Percentiles rank a stretch among this genome's conserved stretches.
These are phyloP conservation scores for Penicillium fimorum DNA, from an alignment of 495 filamentous ascomycete genomes.

Conservation along the genomic window DNA sequence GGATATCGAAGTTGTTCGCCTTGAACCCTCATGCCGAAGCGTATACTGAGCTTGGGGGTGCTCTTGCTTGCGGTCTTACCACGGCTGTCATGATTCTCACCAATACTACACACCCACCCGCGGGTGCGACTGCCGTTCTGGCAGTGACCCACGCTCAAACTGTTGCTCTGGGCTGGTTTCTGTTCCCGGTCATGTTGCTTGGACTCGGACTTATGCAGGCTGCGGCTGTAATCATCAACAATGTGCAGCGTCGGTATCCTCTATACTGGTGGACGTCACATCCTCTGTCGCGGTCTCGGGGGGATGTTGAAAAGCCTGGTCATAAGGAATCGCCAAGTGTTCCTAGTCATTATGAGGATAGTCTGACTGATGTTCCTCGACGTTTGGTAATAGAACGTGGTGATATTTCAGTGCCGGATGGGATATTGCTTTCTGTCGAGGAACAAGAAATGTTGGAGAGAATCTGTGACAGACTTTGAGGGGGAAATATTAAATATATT, in stretches of 20 bases:
- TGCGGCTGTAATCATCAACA: slow-evolving; percentile 69
- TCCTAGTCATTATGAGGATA: slow-evolving; percentile 29
- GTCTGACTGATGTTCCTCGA: slow-evolving; percentile 25
- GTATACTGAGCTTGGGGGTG: slow-evolving; percentile 65
- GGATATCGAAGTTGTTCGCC: slow-evolving; percentile 70
- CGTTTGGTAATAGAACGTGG: slow-evolving; percentile 35
- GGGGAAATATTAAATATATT: background rate
- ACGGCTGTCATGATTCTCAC: slow-evolving; percentile 74
- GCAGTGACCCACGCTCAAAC: slow-evolving; percentile 61
- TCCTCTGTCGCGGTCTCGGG: slow-evolving; percentile 21
- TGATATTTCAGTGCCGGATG: slow-evolving; percentile 34
- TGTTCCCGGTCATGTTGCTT: slow-evolving; percentile 66
- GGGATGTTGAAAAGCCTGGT: slow-evolving; percentile 27
- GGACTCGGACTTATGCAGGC: slow-evolving; percentile 63
- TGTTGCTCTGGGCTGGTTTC: slow-evolving; percentile 64
- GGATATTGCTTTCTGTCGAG: slow-evolving; percentile 32
- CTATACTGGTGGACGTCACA: slow-evolving; percentile 65
- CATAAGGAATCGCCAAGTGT: slow-evolving; percentile 18
- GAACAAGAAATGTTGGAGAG: slow-evolving; percentile 33
- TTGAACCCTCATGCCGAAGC: slow-evolving; percentile 44
- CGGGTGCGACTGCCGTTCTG: slow-evolving; percentile 81
- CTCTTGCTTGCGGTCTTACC: slow-evolving; percentile 66
- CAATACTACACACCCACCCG: slow-evolving; percentile 80
- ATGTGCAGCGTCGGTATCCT: slow-evolving; percentile 73
- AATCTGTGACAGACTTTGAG: slow-evolving; percentile 36